Base-by-base conservation (phyloP, 495 filamentous ascomycete species). In the Aspergillus funiculosus region DNA sequence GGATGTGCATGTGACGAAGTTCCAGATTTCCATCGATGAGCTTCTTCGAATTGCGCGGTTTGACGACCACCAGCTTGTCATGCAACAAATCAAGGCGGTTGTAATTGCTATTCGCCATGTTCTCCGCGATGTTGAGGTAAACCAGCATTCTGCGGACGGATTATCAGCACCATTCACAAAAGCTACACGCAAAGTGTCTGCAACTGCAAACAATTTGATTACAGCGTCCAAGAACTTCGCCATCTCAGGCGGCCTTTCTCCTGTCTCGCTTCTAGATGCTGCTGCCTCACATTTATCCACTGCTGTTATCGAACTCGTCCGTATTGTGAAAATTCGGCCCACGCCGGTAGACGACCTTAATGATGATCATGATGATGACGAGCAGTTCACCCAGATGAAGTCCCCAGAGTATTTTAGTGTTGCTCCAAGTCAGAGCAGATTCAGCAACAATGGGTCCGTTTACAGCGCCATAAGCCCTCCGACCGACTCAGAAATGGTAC, bases 1-100 rank as follows among this genome's bases (percentile, higher is more conserved):
- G 64, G 90, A 95, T 64, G 78, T 95, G 15, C 84, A 95, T 66
- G 79, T 98, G 35, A 95, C 92, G 26, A 87, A 87, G 51, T 97
- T 94, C 73, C 92, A 98, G 61, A 84, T 96, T 51, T 80, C 89
- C 11, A 85, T 98, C 46, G 92, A 97, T 58, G 92, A 96, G 56
- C 77, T 97, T 4, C 72, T 98, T n/a, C 81, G 80, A 26, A 73
- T 73, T 30, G 87, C 87, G 3, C 81, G 91, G 11, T 73, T 68
- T 19, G 78, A 83, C n/a, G 81, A 85, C 38, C 81, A 87, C 0
- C 73, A 78, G 21, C 71, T 74, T 35, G 81, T 91, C 19, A 78
- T 94, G 26, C 78, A 87, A 24, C 76, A 83, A 51, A 85, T 95
- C 76, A 94, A 90, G 59, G 57, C 73, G 46, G 86, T 96, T 27